Percentiles rank a stretch among this genome's conserved stretches.
Conservation (phyloP, 2,329 filamentous ascomycete species). For the Cladobotryum protrusum region DNA sequence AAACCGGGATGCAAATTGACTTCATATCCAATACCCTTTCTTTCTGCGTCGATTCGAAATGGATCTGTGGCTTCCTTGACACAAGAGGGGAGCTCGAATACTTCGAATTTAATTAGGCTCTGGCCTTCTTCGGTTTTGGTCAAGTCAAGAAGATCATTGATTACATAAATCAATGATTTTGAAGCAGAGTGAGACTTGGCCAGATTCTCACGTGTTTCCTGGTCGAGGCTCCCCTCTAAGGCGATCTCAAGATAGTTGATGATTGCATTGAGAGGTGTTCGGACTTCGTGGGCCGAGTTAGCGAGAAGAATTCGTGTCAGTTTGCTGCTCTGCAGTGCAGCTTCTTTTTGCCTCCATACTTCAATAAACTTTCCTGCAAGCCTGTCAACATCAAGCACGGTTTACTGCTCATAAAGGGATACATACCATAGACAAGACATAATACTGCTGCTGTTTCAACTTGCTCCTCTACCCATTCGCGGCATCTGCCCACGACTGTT, state of each 20-base stretch:
- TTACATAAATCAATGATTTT: constrained; percentile 87
- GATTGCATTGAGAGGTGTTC: constrained; percentile 85
- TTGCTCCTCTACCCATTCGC: constrained; percentile 85
- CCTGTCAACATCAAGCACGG: constrained; percentile 28
- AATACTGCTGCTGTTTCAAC: constrained; percentile 83
- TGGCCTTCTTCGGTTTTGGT: constrained; percentile 84
- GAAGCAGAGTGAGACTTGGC: constrained; percentile 83
- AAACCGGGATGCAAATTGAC: constrained; percentile 62
- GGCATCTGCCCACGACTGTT: constrained; percentile 71
- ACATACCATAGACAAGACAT: constrained; percentile 75
- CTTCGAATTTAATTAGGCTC: constrained; percentile 70
- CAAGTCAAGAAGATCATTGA: constrained; percentile 83
- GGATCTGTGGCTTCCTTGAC: constrained; percentile 71
- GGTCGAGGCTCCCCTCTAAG: constrained; percentile 70
- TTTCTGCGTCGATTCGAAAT: constrained; percentile 65
- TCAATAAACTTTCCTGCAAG: constrained; percentile 67
- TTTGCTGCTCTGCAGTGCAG: constrained; percentile 73
- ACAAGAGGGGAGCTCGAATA: constrained; percentile 65
- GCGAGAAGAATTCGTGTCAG: constrained; percentile 72
- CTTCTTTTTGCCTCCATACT: constrained; percentile 88
- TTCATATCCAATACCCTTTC: constrained; percentile 68
- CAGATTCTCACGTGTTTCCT: constrained; percentile 79
- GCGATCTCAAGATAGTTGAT: constrained; percentile 94
- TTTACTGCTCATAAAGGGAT: not conserved
- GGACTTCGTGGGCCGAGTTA: constrained; percentile 87